Percentiles rank a stretch among this genome's conserved stretches.
Conservation (phyloP, 1,139 yeast species). For the Yamadazyma diddensiae region DNA sequence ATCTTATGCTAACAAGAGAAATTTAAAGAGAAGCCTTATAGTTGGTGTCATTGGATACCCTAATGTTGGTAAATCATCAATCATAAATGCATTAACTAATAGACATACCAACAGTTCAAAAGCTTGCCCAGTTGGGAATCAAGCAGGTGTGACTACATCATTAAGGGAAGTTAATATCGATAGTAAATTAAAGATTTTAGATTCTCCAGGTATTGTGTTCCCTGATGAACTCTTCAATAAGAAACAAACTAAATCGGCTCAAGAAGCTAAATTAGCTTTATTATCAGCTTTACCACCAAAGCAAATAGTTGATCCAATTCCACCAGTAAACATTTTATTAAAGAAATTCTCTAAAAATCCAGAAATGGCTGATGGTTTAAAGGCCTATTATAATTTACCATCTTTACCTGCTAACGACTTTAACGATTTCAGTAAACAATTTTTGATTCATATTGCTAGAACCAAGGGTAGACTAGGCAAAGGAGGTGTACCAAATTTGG, state of each 20-base stretch:
- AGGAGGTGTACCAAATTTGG: slow-evolving; percentile 90
- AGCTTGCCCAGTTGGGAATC: slow-evolving; percentile 96
- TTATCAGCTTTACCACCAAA: slow-evolving; percentile 90
- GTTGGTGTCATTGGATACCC: slow-evolving; percentile 98
- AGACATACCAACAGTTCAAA: slow-evolving; percentile 67
- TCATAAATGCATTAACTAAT: slow-evolving; percentile 83
- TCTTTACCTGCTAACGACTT: slow-evolving; percentile 68
- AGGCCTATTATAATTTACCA: slow-evolving; percentile 72
- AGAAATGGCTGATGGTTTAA: slow-evolving; percentile 76
- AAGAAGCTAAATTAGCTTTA: slow-evolving; percentile 83
- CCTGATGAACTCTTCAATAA: slow-evolving; percentile 58
- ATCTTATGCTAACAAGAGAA: slow-evolving; percentile 77
- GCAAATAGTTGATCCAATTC: slow-evolving; percentile 77
- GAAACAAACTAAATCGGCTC: slow-evolving; percentile 54
- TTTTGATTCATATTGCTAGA: slow-evolving; percentile 90
- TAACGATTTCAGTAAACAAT: slow-evolving; percentile 72
- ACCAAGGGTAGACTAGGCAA: slow-evolving; percentile 87
- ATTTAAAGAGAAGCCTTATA: slow-evolving; percentile 84
- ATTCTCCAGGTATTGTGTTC: slow-evolving; percentile 97
- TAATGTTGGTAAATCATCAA: slow-evolving; percentile 88
- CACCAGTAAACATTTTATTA: slow-evolving; percentile 75
- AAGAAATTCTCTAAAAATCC: slow-evolving; percentile 68
- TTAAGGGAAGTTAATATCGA: slow-evolving; percentile 91
- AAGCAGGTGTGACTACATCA: slow-evolving; percentile 94
- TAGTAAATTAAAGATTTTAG: slow-evolving; percentile 81